phyloP scores from a whole-genome alignment of 2,329 filamentous ascomycete genomes.

The Periglandula ipomoeae region DNA sequence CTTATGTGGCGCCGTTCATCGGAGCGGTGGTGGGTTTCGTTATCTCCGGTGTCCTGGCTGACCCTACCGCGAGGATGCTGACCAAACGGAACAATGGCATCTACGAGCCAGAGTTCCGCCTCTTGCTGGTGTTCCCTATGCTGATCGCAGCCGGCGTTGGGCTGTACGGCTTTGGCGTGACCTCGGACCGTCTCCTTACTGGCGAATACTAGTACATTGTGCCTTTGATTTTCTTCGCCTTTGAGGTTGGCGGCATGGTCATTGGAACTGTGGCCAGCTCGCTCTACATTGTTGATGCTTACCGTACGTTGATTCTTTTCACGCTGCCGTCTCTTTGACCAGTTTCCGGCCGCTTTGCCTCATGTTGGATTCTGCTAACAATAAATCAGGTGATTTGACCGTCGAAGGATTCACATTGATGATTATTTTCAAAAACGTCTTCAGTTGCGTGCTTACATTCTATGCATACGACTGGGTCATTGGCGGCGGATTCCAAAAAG shows the following conservation, averaged over 20 bases:
- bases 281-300: slow-evolving; percentile 86
- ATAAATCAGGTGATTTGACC: slow-evolving; percentile 57
- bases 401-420: slow-evolving; percentile 86
- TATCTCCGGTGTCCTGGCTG: slow-evolving; percentile 64
- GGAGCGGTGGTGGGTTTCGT: slow-evolving; percentile 72
- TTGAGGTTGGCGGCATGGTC: slow-evolving; percentile 85
- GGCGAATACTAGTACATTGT: slow-evolving; percentile 59
- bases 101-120: slow-evolving; percentile 87
- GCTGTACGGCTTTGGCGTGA: slow-evolving; percentile 76
- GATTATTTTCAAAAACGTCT: slow-evolving; percentile 91
- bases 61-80: slow-evolving; percentile 61
- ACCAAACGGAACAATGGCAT: slow-evolving; percentile 68
- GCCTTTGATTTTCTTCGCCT: slow-evolving; percentile 72
- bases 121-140: slow-evolving; percentile 75
- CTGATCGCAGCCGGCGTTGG: slow-evolving; percentile 68
- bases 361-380: not conserved
- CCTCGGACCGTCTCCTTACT: slow-evolving; percentile 47
- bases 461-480: slow-evolving; percentile 79
- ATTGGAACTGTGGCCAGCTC: slow-evolving; percentile 79
- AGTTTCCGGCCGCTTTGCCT: not conserved
- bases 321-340: not conserved
- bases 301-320: slow-evolving; percentile 48
- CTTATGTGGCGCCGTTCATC: slow-evolving; percentile 78
- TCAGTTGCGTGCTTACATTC: slow-evolving; percentile 78
- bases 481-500: slow-evolving; percentile 46